Conservation (phyloP, 2,329 filamentous ascomycete genomes). For the Aureobasidium sp. region DNA sequence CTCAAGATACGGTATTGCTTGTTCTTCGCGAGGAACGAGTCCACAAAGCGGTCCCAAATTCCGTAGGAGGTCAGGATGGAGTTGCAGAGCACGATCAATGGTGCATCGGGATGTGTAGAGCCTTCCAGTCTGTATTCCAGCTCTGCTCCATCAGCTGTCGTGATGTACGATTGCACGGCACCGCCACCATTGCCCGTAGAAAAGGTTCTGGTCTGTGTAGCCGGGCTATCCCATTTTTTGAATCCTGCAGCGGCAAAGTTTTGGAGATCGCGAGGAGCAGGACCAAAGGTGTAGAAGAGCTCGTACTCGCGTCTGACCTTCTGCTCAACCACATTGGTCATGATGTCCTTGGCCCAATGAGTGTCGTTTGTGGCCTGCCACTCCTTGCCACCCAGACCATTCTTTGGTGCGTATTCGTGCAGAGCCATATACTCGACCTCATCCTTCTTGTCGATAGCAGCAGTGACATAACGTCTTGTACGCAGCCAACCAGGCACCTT, state of each 20-base stretch:
- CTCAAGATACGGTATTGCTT: constrained; percentile 62
- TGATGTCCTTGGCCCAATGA: constrained; percentile 52
- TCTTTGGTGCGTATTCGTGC: constrained; percentile 62
- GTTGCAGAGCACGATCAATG: constrained; percentile 68
- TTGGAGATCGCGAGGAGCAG: constrained; percentile 59
- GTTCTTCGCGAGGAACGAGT: constrained; percentile 48
- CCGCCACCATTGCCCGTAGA: constrained; percentile 39
- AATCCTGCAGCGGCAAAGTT: constrained; percentile 44
- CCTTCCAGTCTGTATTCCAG: constrained; percentile 73
- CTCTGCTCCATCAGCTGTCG: constrained; percentile 56
- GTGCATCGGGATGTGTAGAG: constrained; percentile 55
- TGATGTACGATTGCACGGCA: constrained; percentile 59
- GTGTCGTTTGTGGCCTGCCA: constrained; percentile 57
- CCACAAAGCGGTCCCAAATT: constrained; percentile 74
- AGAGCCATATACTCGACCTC: constrained; percentile 54
- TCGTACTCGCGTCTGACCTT: constrained; percentile 55
- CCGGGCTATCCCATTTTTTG: constrained; percentile 46
- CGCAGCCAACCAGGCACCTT: constrained; percentile 74
- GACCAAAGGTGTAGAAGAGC: constrained; percentile 73
- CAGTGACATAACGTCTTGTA: constrained; percentile 61
- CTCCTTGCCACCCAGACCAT: constrained; percentile 58
- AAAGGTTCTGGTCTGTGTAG: constrained; percentile 48
- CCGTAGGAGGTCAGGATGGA: constrained; percentile 67
- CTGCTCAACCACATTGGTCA: constrained; percentile 48
- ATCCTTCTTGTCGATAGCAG: constrained; percentile 46